Base-by-base conservation (phyloP, 495 filamentous ascomycete genomes). In the Aspergillus homomorphus region DNA sequence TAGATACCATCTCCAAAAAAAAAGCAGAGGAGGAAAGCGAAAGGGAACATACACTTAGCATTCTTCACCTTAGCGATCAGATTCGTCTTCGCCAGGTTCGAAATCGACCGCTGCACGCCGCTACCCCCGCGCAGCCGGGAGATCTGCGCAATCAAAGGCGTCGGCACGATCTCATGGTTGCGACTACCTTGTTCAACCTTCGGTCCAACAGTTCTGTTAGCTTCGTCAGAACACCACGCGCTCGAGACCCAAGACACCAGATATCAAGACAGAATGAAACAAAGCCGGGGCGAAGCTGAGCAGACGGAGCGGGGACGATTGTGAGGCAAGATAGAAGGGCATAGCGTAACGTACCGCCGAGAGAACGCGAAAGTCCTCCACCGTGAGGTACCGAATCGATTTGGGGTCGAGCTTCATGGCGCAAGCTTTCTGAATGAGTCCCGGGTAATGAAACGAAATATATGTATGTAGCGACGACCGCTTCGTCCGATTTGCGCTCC, bases 81-180 rank as follows among this genome's bases (percentile, higher is more conserved):
- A 60, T 89, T 90, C n/a, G 82, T 86, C 71, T 98, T 98, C 60
- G 94, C 94, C 42, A 99, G 83, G 51, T 81, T 87, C 28, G 92
- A 94, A 62, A 99, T 97, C 65, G 84, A 82, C 64, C 83, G 87
- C 72, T 92, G 88, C n/a, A 96, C 91, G 42, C 90, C 89, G 57
- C 86, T 88, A 62, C 89, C 89, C 61, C 89, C 88, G 48, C 89
- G 84, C 33, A 98, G 82, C 46, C 89, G 85, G 2, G 92, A 85
- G 18, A 97, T 80, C 68, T 91, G 86, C 49, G 85, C 83, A 54
- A 98, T 97, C 59, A 99, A 74, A 4, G 90, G 80, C 3, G 92
- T 96, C 1, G 94, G 94, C 18, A 99, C 92, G 41, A 98, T 80
- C 76, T 98, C 94, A 74, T 99, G 94, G 79, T 98, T 98, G 67